Conservation (phyloP, 768 basidiomycete genomes). For the Trametes villosa region DNA sequence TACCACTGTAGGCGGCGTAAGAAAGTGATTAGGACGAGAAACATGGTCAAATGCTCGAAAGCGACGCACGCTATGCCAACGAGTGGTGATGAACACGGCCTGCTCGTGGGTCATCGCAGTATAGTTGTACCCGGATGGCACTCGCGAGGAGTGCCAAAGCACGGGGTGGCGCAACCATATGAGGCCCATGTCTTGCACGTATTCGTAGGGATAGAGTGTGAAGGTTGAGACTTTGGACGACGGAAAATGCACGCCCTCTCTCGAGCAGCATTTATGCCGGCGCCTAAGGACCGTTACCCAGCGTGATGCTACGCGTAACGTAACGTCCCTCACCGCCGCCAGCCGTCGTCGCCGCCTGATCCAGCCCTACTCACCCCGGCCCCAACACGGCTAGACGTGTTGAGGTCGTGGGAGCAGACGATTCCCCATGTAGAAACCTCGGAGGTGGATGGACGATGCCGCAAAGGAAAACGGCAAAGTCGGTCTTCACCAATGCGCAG, state of each 20-base stretch:
- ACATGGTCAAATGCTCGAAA: not conserved
- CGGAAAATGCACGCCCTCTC: not conserved
- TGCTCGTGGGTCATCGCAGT: conserved; percentile 31
- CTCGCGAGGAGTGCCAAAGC: conserved; percentile 35
- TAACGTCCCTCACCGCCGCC: not conserved
- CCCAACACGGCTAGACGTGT: no score
- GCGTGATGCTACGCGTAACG: conserved; percentile 2
- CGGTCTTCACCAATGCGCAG: no score
- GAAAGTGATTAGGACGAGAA: not conserved
- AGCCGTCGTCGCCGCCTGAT: not conserved
- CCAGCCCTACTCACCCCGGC: not conserved
- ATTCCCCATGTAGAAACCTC: no score
- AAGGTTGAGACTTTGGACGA: not conserved
- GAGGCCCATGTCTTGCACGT: conserved; percentile 26
- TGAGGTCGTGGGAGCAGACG: no score
- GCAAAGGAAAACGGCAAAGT: no score
- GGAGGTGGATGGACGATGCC: no score
- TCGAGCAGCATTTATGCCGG: not conserved
- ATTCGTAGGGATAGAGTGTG: not conserved
- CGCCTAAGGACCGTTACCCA: not conserved
- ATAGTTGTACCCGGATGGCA: conserved; percentile 29
- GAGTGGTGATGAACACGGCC: conserved; percentile 25
- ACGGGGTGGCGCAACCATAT: conserved; percentile 36
- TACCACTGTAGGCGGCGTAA: conserved; percentile 32
- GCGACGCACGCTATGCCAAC: conserved; percentile 35